A percentile compares a stretch with the other conserved stretches of the same genome.
Conservation (phyloP, 495 filamentous ascomycete species). For the Penicillium nucicola region DNA sequence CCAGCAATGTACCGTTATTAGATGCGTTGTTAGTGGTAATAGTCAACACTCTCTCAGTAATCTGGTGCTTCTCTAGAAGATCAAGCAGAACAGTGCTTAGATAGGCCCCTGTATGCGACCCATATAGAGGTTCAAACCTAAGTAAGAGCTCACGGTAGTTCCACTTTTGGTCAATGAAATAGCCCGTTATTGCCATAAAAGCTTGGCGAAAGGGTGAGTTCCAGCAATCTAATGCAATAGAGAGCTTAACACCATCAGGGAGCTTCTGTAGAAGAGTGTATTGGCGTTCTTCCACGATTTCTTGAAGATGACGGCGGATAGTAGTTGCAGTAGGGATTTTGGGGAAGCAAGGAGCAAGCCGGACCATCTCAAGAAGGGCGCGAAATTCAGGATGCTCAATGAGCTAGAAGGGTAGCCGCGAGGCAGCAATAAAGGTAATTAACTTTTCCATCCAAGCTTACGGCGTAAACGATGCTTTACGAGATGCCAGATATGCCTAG, state of each 20-base stretch:
- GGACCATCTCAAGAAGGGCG: neutral
- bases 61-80: constrained; percentile 1
- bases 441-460: no score
- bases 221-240: constrained; percentile 12
- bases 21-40: constrained; percentile 15
- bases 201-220: constrained; percentile 13
- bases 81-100: constrained; percentile 1
- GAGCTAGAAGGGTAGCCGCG: neutral
- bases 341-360: neutral
- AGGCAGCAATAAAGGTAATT: neutral
- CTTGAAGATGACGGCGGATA: neutral
- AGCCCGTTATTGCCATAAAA: constrained; percentile 19
- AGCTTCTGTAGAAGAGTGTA: neutral
- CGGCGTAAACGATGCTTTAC: no score
- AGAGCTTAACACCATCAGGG: constrained; percentile 4
- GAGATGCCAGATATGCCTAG: no score
- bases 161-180: constrained; percentile 12
- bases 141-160: constrained; percentile 11
- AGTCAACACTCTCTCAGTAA: constrained; percentile 2
- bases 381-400: neutral
- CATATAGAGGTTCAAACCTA: constrained; percentile 11
- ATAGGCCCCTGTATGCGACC: constrained; percentile 4
- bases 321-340: no score
- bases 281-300: neutral
- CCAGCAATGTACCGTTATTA: constrained; percentile 14